Evolutionary conservation across 140 eudicot genomes (phyloP), one percentile per base, ranked within the genome.

Genomic region (Anethum foeniculum): DNA sequence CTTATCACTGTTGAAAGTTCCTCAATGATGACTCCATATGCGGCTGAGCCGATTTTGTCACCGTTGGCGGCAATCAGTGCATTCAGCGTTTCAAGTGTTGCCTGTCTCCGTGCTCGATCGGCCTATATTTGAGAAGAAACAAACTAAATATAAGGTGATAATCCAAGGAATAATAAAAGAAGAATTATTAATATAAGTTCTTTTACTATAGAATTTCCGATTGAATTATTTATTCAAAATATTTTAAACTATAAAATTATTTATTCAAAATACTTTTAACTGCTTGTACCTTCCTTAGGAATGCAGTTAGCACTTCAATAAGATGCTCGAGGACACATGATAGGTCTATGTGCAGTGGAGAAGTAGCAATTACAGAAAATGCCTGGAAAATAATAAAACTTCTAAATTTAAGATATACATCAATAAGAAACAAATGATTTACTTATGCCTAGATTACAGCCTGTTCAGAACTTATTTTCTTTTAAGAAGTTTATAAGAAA

Each of bases 1-100:
- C 99, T 96, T 80, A 96, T 93, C 72, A 96, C 83, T 76, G 96
- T 87, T 76, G 98, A 96, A 73, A 96, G 93, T 84, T 96, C 99
- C 52, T 86, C 93, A 69, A 91, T 82, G 82, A 96, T 93, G 77
- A 90, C 92, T 91, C 86, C 97, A 87, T 91, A 95, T 75, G 98
- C 97, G 84, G 93, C 84, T 67, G 97, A 86, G 76, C 90, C 91
- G 78, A 96, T 86, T 87, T 88, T 88, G 79, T 93, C 96, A 81
- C 99, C 98, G 80, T 96, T 88, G 39, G 91, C 98, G 69, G 86
- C 91, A 79, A 96, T 87, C 32, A 96, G 83, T 71, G 97, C 90
- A 79, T 91, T 93, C 77, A 96, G 81, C 0, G 99, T 93, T 80
- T 97, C 99, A 48, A 93, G 85, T 9, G 99, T 96, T 19, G 98